phyloP scores from a whole-genome alignment of 768 basidiomycete species.

The Melanogaster broomeanus region DNA sequence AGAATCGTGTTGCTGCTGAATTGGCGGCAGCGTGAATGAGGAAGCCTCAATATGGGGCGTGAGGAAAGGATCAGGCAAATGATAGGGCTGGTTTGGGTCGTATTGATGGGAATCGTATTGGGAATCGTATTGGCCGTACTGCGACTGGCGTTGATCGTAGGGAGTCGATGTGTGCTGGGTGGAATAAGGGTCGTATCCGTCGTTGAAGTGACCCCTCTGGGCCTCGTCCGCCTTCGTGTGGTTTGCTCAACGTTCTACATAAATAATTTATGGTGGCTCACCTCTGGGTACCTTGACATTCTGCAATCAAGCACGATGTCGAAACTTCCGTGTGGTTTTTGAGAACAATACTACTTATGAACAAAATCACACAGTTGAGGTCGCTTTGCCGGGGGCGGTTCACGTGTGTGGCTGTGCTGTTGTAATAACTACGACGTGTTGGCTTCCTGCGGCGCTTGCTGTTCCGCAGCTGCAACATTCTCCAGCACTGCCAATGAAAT shows the following conservation, averaged over 20 bases:
- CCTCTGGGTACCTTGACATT: slow-evolving; percentile 47
- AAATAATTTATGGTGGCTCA: slow-evolving; percentile 18
- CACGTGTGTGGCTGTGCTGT: slow-evolving; percentile 13
- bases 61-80: slow-evolving; percentile 42
- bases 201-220: slow-evolving; percentile 64
- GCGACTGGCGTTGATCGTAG: slow-evolving; percentile 42
- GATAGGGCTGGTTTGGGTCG: slow-evolving; percentile 34
- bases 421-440: too few species aligned
- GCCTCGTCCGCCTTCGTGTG: slow-evolving; percentile 60
- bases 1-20: slow-evolving; percentile 24
- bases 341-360: slow-evolving; percentile 4
- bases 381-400: too few species aligned
- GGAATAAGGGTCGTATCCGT: slow-evolving; percentile 59
- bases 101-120: slow-evolving; percentile 38
- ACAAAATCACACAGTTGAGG: neutral
- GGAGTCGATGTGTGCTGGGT: slow-evolving; percentile 36
- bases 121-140: slow-evolving; percentile 28
- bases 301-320: neutral
- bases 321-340: neutral
- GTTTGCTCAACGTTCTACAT: slow-evolving; percentile 1
- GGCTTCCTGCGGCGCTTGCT: too few species aligned
- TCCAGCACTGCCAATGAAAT: too few species aligned
- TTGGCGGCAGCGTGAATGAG: slow-evolving; percentile 13
- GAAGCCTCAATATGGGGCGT: slow-evolving; percentile 27
- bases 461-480: too few species aligned